Evolutionary conservation across 192 early-diverging fungal species (phyloP), one percentile per base, ranked within the genome.

Genomic region (Spizellomyces sp.): DNA sequence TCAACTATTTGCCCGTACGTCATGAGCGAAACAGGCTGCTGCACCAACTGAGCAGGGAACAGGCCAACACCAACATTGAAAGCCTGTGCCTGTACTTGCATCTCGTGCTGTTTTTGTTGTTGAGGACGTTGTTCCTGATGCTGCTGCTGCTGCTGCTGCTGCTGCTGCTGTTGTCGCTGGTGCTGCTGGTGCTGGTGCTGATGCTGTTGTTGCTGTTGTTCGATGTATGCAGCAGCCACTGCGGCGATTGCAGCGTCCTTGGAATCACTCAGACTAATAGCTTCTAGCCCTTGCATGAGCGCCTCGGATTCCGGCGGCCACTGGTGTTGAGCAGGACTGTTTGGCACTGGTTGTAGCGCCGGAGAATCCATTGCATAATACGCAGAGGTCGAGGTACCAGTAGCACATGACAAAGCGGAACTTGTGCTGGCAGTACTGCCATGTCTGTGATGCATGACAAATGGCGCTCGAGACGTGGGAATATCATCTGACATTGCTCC

Each of bases 291-390:
- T 22, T 72, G 62, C 70, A 72, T 63, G 9, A 72, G 14, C 36
- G 50, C 8, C 17, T 72, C 70, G 42, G 68, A 70, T 7, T 72
- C 70, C 6, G 60, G 7, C 2, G 46, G 60, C 70, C 70, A 72
- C 10, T 47, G 45, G 4, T 4, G 10, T 27, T 17, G 43, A 46
- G n/a, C 63, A 0, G 6, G 36, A 61, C 42, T 42, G 36, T 14
- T 41, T 8, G 44, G 55, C 5, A 64, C 36, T 8, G 62, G 36
- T 45, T 42, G 70, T 48, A 72, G 5, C 27, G 50, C 55, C 19
- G 70, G 70, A 4, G 70, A 72, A 50, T 70, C 68, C 43, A 2
- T 15, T 19, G 57, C 19, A 15, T 61, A 61, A 61, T 47, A 72
- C 21, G 47, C 17, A 4, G 21, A 19, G 22, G 57, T 58, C 22